These are phyloP conservation scores for Puccinia triticina DNA, from an alignment of 1,284 basidiomycete species.

Conservation along the genomic window DNA sequence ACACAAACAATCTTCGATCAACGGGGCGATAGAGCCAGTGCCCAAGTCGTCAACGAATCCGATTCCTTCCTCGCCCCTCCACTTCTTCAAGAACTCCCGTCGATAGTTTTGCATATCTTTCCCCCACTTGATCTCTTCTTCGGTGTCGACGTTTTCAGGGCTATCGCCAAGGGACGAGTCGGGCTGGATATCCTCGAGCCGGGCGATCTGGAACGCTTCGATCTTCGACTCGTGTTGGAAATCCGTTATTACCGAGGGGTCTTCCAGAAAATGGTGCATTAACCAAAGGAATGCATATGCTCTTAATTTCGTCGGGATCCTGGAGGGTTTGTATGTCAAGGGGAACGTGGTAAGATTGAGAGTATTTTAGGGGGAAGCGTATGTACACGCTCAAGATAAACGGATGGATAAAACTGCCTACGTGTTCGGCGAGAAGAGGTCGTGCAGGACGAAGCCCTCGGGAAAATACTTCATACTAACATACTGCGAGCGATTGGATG, in stretches of 20 bases:
- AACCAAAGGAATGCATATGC: conserved; percentile 78
- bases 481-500: conserved; percentile 63
- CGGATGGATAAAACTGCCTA: conserved; percentile 41
- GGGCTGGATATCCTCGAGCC: conserved; percentile 38
- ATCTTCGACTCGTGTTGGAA: conserved; percentile 40
- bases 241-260: conserved; percentile 57
- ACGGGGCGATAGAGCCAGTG: conserved; percentile 18
- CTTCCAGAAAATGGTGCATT: conserved; percentile 75
- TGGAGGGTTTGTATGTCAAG: conserved; percentile 57
- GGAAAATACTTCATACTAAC: conserved; percentile 74
- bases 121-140: conserved; percentile 51
- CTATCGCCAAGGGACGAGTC: conserved; percentile 6
- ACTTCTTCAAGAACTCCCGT: conserved; percentile 50
- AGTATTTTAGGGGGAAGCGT: background rate
- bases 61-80: conserved; percentile 52
- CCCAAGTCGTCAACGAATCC: conserved; percentile 46
- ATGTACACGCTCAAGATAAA: background rate
- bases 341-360: background rate
- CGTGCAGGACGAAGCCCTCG: conserved; percentile 72
- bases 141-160: conserved; percentile 44
- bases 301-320: conserved; percentile 71
- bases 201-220: conserved; percentile 32
- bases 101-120: conserved; percentile 51
- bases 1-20: conserved; percentile 41
- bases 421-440: conserved; percentile 71